phyloP scores from a whole-genome alignment of 805 yeast species.

The Saturnispora gosingensis region DNA sequence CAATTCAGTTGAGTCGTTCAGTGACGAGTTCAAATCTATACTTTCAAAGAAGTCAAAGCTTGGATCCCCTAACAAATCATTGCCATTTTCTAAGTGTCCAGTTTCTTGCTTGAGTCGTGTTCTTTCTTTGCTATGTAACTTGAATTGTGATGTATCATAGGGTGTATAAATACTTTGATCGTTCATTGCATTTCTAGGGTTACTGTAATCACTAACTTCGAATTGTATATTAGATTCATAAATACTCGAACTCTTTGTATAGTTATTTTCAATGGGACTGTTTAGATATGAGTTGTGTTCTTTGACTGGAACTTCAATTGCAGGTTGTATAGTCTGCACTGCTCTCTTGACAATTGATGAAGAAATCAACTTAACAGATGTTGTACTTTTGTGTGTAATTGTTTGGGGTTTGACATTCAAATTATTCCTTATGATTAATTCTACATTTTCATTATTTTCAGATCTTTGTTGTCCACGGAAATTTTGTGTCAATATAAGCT shows the following conservation, averaged over 20 bases:
- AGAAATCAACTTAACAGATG: conserved; percentile 2
- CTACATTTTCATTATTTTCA: not conserved
- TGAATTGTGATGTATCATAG: not conserved
- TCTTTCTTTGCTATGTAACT: not conserved
- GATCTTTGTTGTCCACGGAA: not conserved
- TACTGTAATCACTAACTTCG: conserved; percentile 5
- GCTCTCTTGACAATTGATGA: not conserved
- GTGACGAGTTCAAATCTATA: not conserved
- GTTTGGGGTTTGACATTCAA: not conserved
- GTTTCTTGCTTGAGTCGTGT: not conserved
- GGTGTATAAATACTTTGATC: conserved; percentile 4
- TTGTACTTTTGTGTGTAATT: not conserved
- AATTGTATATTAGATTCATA: conserved; percentile 7
- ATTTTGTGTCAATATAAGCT: not conserved
- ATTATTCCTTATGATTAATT: not conserved
- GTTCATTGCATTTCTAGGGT: not conserved
- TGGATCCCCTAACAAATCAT: not conserved
- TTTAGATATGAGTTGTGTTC: not conserved
- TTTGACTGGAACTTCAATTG: not conserved
- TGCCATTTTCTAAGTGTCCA: not conserved
- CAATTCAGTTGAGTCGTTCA: not conserved
- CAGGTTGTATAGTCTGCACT: not conserved
- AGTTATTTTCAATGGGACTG: not conserved
- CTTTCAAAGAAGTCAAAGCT: conserved; percentile 6
- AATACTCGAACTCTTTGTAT: conserved; percentile 7